Base-by-base conservation (phyloP, 331 rosid genomes). In the Acacia pycnantha region DNA sequence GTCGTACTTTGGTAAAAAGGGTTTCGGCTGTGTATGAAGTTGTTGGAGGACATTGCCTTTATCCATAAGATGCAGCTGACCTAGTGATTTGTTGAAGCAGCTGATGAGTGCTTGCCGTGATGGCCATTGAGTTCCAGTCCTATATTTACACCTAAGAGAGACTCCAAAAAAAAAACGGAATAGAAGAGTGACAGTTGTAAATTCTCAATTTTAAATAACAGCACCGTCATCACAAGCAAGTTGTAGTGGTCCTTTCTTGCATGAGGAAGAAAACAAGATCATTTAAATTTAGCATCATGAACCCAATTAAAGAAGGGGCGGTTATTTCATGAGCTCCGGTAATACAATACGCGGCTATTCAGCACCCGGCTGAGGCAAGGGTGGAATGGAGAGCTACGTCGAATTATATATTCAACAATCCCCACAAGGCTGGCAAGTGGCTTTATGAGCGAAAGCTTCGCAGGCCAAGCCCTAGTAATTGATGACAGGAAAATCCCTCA, bases 371-470 rank as follows among this genome's bases (percentile, higher is more conserved):
- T 73, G 78, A 61, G 85, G 73, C 61, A 80, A 80, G 40, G 41
- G 56, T 70, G 75, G 81, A 86, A 22, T 77, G 19, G 65, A 61
- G 79, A 16, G 54, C 61, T 77, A 21, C 71, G 9, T 48, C 4
- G 8, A 77, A 81, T 75, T 76, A 74, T 81, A 78, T 73, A 78
- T 73, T 79, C 21, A 46, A 40, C 16, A 82, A 76, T 64, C 53
- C 77, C 66, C 68, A 61, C 0, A 58, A 84, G n/a, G 46, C 88
- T 85, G 91, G 91, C 97, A 93, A 90, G 82, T 93, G 96, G 98
- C 93, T 81, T 70, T 62, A 83, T 61, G 84, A 83, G 77, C 74
- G 13, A 79, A 86, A 65, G 58, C 70, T 75, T 22, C 86, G 97
- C 98, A 87, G 96, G 96, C 96, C 90, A 65, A 79, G 84, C 70